Evolutionary conservation across 176 grass and related monocot species (phyloP).

Genomic region (Phragmites australis): DNA sequence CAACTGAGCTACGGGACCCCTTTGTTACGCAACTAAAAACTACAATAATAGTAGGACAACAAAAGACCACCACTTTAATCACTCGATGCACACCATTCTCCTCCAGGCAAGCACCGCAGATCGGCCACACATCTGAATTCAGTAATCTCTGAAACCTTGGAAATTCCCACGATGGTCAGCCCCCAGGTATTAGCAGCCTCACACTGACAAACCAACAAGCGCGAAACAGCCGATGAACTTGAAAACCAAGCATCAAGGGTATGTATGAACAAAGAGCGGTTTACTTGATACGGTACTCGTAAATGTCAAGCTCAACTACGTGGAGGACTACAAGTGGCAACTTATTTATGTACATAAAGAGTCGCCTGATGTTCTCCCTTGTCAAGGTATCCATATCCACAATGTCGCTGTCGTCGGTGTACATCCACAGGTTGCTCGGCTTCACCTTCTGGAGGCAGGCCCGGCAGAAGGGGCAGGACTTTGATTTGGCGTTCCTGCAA

Average conservation of each 20-base stretch:
- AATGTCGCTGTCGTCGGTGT: constrained; percentile 49
- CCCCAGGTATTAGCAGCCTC: background rate
- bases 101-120: too few relatives aligned
- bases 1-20: constrained; percentile 88
- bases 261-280: background rate
- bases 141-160: too few relatives aligned
- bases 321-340: constrained; percentile 60
- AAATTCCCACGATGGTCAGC: background rate
- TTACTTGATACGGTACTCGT: constrained; percentile 54
- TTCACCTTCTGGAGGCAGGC: constrained; percentile 53
- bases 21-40: background rate
- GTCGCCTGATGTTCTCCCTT: constrained; percentile 53
- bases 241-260: background rate
- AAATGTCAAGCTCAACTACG: constrained; percentile 56
- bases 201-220: background rate
- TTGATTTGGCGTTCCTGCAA: constrained; percentile 57
- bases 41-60: too few relatives aligned
- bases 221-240: background rate
- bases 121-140: too few relatives aligned
- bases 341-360: constrained; percentile 68
- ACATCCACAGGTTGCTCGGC: constrained; percentile 49
- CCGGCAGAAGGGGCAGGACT: constrained; percentile 67
- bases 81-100: too few relatives aligned
- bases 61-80: too few relatives aligned
- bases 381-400: constrained; percentile 56